These are phyloP conservation scores for Houttuynia cordata DNA, from an alignment of 164 flowering plant genomes.

Conservation along the genomic window DNA sequence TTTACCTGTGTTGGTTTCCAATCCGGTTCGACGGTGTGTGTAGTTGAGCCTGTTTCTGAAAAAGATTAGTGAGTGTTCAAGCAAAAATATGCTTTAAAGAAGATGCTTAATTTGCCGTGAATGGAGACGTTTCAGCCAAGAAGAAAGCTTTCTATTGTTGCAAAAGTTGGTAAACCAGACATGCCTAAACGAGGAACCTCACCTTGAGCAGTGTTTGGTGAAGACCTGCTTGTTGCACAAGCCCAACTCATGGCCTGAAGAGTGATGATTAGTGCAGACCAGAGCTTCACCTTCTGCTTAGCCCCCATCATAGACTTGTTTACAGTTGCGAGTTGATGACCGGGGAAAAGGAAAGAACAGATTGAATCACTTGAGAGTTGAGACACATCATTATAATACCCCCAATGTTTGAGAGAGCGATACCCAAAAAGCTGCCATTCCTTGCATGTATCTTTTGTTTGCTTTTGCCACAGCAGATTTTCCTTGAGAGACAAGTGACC, in stretches of 20 bases:
- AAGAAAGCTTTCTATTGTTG: background rate
- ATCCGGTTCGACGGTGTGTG: conserved; percentile 5
- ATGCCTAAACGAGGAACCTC: background rate
- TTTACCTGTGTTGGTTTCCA: conserved; percentile 19
- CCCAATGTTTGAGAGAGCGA: background rate
- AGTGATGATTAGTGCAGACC: conserved; percentile 3
- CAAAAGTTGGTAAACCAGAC: background rate
- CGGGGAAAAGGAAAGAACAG: background rate
- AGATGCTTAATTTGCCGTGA: background rate
- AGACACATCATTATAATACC: background rate
- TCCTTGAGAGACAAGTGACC: conserved; percentile 24
- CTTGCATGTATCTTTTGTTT: background rate
- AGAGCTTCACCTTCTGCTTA: conserved; percentile 6
- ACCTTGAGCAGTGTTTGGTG: conserved; percentile 13
- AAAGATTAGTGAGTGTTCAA: conserved; percentile 1
- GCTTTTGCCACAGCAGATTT: conserved; percentile 11
- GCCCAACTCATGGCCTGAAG: conserved; percentile 14
- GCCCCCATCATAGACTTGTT: conserved; percentile 12
- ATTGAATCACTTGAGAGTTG: conserved; percentile 8
- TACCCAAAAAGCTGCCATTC: background rate
- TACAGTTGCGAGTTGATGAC: conserved; percentile 1
- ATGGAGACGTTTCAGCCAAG: background rate
- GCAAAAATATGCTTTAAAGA: background rate
- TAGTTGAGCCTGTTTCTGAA: conserved; percentile 9
- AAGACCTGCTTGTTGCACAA: conserved; percentile 16